Conservation (phyloP, 2,329 filamentous ascomycete species). For the Microcera coccophila region DNA sequence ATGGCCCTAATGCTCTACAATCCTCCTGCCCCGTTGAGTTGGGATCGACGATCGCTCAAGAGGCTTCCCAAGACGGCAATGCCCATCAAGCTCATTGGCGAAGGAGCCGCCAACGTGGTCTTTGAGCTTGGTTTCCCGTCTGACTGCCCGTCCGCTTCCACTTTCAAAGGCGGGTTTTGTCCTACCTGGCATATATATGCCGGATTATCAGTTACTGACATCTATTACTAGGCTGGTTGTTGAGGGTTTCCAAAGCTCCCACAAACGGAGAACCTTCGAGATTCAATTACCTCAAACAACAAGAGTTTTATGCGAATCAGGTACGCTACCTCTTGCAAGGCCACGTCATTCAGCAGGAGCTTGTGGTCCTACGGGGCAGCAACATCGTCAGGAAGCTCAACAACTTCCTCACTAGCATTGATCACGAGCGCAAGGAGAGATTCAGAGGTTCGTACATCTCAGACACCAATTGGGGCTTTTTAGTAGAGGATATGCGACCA, state of each 20-base stretch:
- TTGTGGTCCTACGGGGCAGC: conserved; percentile 35
- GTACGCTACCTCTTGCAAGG: conserved; percentile 34
- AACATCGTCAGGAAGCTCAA: conserved; percentile 47
- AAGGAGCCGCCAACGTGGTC: conserved; percentile 75
- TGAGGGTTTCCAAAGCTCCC: conserved; percentile 39
- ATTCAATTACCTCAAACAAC: conserved; percentile 38
- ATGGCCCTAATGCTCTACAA: conserved; percentile 28
- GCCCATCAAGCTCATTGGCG: conserved; percentile 47
- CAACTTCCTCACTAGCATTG: conserved; percentile 46
- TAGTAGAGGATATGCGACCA: conserved; percentile 68
- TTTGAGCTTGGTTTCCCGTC: conserved; percentile 54
- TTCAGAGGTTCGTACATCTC: conserved; percentile 49
- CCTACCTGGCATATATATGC: too few species aligned
- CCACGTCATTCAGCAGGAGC: conserved; percentile 35
- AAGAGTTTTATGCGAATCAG: conserved; percentile 33
- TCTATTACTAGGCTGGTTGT: conserved; percentile 33
- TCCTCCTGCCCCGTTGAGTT: conserved; percentile 20
- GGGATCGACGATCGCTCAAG: conserved; percentile 27
- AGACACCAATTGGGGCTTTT: conserved; percentile 59
- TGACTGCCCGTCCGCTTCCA: conserved; percentile 26
- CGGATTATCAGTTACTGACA: too few species aligned
- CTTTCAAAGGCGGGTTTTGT: conserved; percentile 33
- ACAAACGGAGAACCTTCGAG: conserved; percentile 27
- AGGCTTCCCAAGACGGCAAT: conserved; percentile 33
- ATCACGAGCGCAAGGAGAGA: conserved; percentile 41